Percentiles rank a stretch among this genome's conserved stretches.
These are phyloP conservation scores for Gamarada debralockiae DNA, from an alignment of 495 filamentous ascomycete species.

Conservation along the genomic window DNA sequence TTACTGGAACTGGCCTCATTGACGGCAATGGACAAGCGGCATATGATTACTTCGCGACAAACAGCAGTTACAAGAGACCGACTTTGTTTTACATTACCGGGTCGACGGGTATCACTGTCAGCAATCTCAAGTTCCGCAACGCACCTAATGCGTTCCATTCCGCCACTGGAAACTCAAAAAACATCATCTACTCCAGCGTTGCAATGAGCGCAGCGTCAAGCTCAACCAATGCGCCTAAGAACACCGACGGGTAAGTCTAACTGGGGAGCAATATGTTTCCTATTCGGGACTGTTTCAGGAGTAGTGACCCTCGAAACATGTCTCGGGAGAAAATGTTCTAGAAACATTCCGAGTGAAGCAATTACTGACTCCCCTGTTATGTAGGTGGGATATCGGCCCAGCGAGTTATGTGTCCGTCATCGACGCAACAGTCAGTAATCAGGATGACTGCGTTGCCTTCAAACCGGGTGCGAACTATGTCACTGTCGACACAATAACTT, in stretches of 20 bases:
- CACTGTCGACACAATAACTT: constrained; percentile 41
- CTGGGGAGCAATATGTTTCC: constrained; percentile 33
- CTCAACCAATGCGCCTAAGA: constrained; percentile 38
- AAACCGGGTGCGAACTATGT: constrained; percentile 58
- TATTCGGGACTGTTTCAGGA: constrained; percentile 30
- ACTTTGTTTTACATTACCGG: constrained; percentile 40
- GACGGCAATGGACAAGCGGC: constrained; percentile 44
- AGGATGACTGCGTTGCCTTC: constrained; percentile 62
- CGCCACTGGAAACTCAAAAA: constrained; percentile 30
- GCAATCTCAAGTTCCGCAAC: constrained; percentile 34
- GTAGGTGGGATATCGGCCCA: constrained; percentile 36
- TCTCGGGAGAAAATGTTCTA: no score
- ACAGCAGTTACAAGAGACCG: constrained; percentile 35
- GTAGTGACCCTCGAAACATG: no score
- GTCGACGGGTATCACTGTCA: constrained; percentile 31
- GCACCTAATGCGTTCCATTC: constrained; percentile 43
- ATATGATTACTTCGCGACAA: constrained; percentile 34
- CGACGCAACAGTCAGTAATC: constrained; percentile 52
- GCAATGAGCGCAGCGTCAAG: constrained; percentile 31
- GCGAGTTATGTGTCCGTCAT: constrained; percentile 41
- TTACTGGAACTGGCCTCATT: constrained; percentile 38
- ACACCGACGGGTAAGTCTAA: constrained; percentile 66
- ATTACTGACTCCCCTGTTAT: no score
- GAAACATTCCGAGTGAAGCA: no score
- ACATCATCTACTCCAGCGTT: constrained; percentile 31